phyloP scores from a whole-genome alignment of 1,139 yeast species.

The Saccharomyces hybrid region DNA sequence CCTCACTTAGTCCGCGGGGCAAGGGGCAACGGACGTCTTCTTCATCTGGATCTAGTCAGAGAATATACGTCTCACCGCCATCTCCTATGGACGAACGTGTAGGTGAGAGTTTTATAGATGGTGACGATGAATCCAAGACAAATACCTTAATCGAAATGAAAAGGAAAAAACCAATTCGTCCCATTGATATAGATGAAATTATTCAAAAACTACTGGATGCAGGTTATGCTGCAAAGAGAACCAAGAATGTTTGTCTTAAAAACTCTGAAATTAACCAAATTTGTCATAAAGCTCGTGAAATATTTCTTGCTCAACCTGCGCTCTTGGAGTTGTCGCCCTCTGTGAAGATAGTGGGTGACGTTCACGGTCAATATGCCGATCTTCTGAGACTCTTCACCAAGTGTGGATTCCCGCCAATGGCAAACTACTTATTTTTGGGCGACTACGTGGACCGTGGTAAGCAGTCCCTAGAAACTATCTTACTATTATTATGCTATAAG shows the following conservation, averaged over 20 bases:
- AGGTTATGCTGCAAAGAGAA: conserved; percentile 85
- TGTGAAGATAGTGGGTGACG: conserved; percentile 90
- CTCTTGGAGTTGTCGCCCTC: conserved; percentile 80
- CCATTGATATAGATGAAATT: conserved; percentile 68
- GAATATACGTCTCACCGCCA: not conserved
- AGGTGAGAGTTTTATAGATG: not conserved
- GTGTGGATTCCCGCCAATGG: conserved; percentile 92
- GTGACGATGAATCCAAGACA: conserved; percentile 4
- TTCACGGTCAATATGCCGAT: conserved; percentile 89
- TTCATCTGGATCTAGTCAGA: not conserved
- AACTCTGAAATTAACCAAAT: conserved; percentile 73
- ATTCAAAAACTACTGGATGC: conserved; percentile 83
- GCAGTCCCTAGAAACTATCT: conserved; percentile 78
- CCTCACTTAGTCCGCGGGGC: conserved; percentile 1
- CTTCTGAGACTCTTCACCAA: conserved; percentile 76
- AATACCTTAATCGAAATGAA: conserved; percentile 4
- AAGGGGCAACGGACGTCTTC: not conserved
- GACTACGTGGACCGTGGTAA: conserved; percentile 93
- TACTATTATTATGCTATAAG: conserved; percentile 72
- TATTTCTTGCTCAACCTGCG: conserved; percentile 76
- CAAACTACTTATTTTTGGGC: conserved; percentile 79
- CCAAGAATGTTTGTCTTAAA: conserved; percentile 75
- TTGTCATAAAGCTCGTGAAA: conserved; percentile 75
- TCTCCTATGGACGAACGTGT: not conserved
- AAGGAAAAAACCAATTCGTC: conserved; percentile 23